A percentile compares a stretch with the other conserved stretches of the same genome.
Conservation (phyloP, 129 eudicot genomes). For the Arctium lappa region DNA sequence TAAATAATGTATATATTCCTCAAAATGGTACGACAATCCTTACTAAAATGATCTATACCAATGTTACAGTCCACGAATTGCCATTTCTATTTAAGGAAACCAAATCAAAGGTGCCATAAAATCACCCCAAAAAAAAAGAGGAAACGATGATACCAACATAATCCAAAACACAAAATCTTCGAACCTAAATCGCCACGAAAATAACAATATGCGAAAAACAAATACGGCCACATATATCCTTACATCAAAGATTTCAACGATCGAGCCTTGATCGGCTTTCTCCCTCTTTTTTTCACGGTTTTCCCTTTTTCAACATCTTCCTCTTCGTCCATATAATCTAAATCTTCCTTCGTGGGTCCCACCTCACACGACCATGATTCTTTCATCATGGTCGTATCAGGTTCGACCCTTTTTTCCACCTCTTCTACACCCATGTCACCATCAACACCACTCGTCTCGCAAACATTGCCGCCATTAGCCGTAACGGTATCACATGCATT, state of each 20-base stretch:
- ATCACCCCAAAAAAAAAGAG: not conserved
- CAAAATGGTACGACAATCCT: not conserved
- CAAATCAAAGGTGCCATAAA: not conserved
- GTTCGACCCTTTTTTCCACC: not conserved
- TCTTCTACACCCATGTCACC: not conserved
- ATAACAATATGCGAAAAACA: not conserved
- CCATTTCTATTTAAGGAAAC: not conserved
- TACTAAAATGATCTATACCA: not conserved
- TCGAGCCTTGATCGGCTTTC: slow-evolving; percentile 58
- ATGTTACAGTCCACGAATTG: not conserved
- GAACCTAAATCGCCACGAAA: not conserved
- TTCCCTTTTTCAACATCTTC: slow-evolving; percentile 27
- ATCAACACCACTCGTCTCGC: not conserved
- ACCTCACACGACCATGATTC: not conserved
- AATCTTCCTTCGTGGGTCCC: not conserved
- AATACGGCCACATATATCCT: not conserved
- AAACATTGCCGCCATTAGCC: not conserved
- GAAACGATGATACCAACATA: not conserved
- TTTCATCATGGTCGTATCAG: not conserved
- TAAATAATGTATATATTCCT: not conserved
- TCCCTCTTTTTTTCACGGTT: slow-evolving; percentile 15
- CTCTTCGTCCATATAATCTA: slow-evolving; percentile 22
- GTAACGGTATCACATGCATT: not conserved
- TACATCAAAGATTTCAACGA: slow-evolving; percentile 64
- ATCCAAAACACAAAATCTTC: not conserved